These are phyloP conservation scores for Tubosaeta sp. DNA, from an alignment of 768 basidiomycete genomes.

Conservation along the genomic window DNA sequence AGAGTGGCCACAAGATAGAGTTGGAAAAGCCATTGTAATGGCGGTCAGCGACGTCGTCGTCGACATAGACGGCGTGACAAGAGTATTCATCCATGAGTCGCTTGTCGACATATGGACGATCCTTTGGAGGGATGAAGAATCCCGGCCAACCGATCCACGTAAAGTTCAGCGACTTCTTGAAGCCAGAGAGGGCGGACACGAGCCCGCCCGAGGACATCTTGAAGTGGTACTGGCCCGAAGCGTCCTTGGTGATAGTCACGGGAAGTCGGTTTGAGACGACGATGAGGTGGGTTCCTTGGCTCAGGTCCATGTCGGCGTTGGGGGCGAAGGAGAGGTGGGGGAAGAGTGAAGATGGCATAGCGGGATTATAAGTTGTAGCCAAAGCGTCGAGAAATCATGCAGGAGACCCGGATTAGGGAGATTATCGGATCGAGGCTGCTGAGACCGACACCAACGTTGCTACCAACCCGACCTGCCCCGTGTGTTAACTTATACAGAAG, in stretches of 20 bases:
- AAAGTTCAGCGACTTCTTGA: conserved; percentile 97
- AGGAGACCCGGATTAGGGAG: conserved; percentile 27
- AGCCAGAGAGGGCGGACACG: conserved; percentile 93
- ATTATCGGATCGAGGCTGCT: conserved; percentile 29
- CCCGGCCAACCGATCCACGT: conserved; percentile 98
- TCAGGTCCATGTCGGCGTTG: conserved; percentile 42
- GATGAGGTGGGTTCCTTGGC: conserved; percentile 69
- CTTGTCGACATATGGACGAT: conserved; percentile 86
- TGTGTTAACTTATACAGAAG: not conserved
- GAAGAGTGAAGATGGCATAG: conserved; percentile 27
- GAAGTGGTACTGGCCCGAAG: conserved; percentile 90
- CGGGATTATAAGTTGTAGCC: conserved; percentile 24
- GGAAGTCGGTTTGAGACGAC: conserved; percentile 96
- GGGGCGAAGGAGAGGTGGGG: conserved; percentile 21
- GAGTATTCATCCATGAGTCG: conserved; percentile 93
- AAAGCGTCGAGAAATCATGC: conserved; percentile 18
- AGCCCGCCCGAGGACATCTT: conserved; percentile 99
- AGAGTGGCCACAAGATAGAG: conserved; percentile 98
- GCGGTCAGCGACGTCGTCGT: conserved; percentile 96
- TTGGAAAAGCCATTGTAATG: conserved; percentile 99
- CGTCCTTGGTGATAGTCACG: conserved; percentile 93
- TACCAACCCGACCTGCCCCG: conserved; percentile 8
- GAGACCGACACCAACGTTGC: not conserved
- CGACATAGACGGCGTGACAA: conserved; percentile 96
- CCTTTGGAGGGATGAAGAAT: conserved; percentile 89